Evolutionary conservation across 2,329 filamentous ascomycete species (phyloP), one percentile per base, ranked within the genome.

Genomic region (Neofusicoccum sp.): DNA sequence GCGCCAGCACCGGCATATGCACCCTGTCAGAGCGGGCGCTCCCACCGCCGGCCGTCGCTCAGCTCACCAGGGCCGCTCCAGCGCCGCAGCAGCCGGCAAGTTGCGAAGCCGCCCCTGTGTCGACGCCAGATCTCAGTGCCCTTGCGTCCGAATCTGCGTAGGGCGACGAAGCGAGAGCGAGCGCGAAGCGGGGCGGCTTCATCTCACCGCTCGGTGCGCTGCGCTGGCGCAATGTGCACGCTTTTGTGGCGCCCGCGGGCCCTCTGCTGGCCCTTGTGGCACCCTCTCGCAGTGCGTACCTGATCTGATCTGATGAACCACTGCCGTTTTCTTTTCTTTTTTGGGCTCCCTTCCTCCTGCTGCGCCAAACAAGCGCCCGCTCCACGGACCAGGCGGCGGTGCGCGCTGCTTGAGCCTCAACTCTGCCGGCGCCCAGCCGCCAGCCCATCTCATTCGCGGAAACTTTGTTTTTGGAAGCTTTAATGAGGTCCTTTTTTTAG

Each of bases 121-220:
- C 34, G 50, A 43, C 14, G 16, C 52, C 37, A 31, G 4, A 6
- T 34, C 52, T 56, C 52, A 39, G 11, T 56, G 52, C 52, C 52
- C 49, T 29, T 39, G 49, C 36, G 29, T 39, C n/a, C 31, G 8
- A 34, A 14, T 36, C 37, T 6, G 37, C 52, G 39, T 44, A 56
- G 52, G 52, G 52, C 52, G 52, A 56, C 52, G 52, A 44, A 56
- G 37, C 52, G 52, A 56, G 28, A 56, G 52, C 52, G 52, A 56
- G 52, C 52, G 54, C 54, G 41, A 12, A n/a, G 28, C 34, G 7
- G 33, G 16, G 49, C 31, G 49, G 48, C 9, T 34, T 44, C 22
- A 58, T n/a, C 41, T 45, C 54, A 58, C 54, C 54, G 54, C 54
- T 45, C 28, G 54, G 54, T 4, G 54, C 54, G 54, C 41, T 47